Base-by-base conservation (phyloP, 441 rosid genomes). In the Populus hybrid region DNA sequence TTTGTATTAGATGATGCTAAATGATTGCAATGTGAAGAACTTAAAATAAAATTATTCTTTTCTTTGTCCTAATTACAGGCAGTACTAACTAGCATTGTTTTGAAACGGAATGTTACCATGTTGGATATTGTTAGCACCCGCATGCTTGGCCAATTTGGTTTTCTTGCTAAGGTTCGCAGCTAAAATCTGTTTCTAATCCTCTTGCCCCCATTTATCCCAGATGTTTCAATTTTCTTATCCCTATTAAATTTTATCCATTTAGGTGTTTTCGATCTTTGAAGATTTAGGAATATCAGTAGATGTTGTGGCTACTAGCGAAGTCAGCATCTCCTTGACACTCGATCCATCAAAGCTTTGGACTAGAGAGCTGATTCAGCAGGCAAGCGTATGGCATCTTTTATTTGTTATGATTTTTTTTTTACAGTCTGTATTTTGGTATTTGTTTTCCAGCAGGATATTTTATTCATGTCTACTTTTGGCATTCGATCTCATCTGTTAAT, bases 301-400 rank as follows among this genome's bases (percentile, higher is more conserved):
- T 86, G 99, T 93, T 75, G 99, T 95, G 59, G 99, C 99, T 65
- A 95, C 98, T 42, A 95, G 99, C 87, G 99, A 95, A 93, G 99
- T 95, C 81, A 95, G 98, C 84, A 88, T 95, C 81, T 95, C 99
- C 4, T 74, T 95, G 89, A 95, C 99, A 65, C 45, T 95, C 83
- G 99, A 95, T 85, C 99, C 98, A 9, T 93, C 98, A 56, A 93
- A 93, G 86, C 89, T 95, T 59, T 93, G 98, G 98, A 89, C 96
- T 83, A 89, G 98, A 88, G 98, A 95, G 83, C 87, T 95, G 28
- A 87, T 95, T 75, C 97, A 92, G 87, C 98, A 91, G 86, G 93
- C 90, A 90, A 91, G 92, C 77, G 73, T 83, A 86, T n/a, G 85
- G 33, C 50, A 14, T 81, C 68, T 45, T 74, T 70, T 59, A 40